phyloP scores from a whole-genome alignment of 2,329 filamentous ascomycete genomes.

The Penicillium olsonii region DNA sequence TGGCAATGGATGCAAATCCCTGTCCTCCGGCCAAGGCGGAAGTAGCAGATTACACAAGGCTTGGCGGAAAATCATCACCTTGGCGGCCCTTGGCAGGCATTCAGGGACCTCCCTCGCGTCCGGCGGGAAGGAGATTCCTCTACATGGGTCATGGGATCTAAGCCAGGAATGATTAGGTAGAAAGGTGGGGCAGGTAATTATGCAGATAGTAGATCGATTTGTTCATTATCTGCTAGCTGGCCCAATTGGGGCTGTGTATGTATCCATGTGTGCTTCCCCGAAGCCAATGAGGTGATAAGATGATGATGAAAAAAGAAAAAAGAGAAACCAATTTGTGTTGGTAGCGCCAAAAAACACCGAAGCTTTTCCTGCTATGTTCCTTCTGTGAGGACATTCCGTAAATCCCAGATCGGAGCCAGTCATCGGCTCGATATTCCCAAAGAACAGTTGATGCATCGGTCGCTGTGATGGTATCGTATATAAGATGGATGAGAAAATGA shows the following conservation, averaged over 20 bases:
- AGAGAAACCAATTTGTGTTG: neutral
- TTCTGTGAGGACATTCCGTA: neutral
- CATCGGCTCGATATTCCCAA: conserved; percentile 10
- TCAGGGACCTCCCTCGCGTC: conserved; percentile 19
- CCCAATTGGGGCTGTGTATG: neutral
- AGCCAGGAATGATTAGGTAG: neutral
- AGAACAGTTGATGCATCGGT: conserved; percentile 12
- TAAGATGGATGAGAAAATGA: conserved; percentile 5
- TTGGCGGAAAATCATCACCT: conserved; percentile 26
- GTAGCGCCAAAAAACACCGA: conserved; percentile 5
- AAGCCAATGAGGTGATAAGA: neutral
- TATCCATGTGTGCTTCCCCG: conserved; percentile 2
- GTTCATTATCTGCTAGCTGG: conserved; percentile 4
- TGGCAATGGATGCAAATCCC: conserved; percentile 13
- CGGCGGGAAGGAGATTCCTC: conserved; percentile 13
- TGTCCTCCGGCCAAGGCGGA: conserved; percentile 22
- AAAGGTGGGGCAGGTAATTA: neutral
- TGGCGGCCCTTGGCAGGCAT: conserved; percentile 26
- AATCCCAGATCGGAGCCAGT: conserved; percentile 8
- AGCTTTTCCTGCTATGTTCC: conserved; percentile 5
- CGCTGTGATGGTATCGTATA: conserved; percentile 14
- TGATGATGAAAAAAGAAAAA: neutral
- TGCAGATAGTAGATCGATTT: neutral
- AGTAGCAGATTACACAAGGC: conserved; percentile 24
- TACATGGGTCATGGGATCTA: conserved; percentile 13